A percentile compares a stretch with the other conserved stretches of the same genome.
phyloP scores from a whole-genome alignment of 2,329 filamentous ascomycete species.

The Aureobasidium leucospermi region DNA sequence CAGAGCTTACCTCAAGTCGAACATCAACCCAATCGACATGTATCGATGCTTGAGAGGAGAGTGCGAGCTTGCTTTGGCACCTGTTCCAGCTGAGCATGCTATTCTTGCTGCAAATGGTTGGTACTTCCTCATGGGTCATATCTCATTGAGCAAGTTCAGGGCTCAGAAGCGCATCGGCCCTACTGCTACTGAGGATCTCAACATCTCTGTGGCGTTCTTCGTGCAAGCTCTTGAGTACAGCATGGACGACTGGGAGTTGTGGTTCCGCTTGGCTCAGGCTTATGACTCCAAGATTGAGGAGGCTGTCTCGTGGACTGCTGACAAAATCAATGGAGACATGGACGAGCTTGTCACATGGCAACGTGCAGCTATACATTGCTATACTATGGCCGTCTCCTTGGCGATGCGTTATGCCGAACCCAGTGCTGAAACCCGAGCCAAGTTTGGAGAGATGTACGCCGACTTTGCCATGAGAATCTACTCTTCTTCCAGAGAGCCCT shows the following conservation, averaged over 20 bases:
- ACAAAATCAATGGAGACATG: conserved; percentile 82
- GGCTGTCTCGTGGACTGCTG: conserved; percentile 77
- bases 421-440: conserved; percentile 45
- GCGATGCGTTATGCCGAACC: conserved; percentile 51
- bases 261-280: conserved; percentile 81
- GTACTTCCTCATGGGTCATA: conserved; percentile 87
- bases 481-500: conserved; percentile 59
- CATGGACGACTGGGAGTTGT: conserved; percentile 77
- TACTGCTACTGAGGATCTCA: conserved; percentile 74
- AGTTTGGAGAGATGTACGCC: conserved; percentile 58
- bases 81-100: conserved; percentile 58
- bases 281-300: conserved; percentile 86
- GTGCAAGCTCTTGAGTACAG: conserved; percentile 77
- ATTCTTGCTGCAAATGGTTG: conserved; percentile 72
- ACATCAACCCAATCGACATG: conserved; percentile 73
- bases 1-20: conserved; percentile 70
- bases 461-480: conserved; percentile 65
- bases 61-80: conserved; percentile 60
- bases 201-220: conserved; percentile 72
- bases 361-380: conserved; percentile 74
- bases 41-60: conserved; percentile 75
- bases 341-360: conserved; percentile 68
- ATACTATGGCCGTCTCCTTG: conserved; percentile 58
- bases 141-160: conserved; percentile 80
- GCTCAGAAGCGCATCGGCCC: conserved; percentile 64